These are phyloP conservation scores for Phytophthora multivora DNA, from an alignment of 352 stramenopile species.

Conservation along the genomic window DNA sequence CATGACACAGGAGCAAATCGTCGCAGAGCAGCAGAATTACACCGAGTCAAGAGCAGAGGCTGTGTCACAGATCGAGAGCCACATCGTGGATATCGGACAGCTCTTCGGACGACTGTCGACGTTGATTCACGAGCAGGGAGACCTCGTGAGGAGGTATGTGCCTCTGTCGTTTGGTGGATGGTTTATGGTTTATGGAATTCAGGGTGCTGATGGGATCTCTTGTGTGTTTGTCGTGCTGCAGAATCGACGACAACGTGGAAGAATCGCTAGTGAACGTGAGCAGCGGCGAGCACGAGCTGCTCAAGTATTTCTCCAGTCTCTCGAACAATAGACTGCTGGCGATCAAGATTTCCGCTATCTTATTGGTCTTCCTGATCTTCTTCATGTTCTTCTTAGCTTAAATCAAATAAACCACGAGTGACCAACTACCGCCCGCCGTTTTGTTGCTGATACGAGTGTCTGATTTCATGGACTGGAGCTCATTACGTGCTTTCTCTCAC, in stretches of 20 bases:
- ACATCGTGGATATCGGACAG: constrained; percentile 87
- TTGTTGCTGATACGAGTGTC: no score
- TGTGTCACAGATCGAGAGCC: constrained; percentile 85
- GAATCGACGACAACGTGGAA: constrained; percentile 88
- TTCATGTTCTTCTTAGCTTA: constrained; percentile 91
- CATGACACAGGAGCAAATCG: constrained; percentile 78
- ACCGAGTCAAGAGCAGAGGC: constrained; percentile 73
- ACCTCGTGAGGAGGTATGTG: constrained; percentile 76
- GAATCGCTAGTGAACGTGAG: constrained; percentile 77
- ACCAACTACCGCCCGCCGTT: neutral
- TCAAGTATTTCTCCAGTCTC: constrained; percentile 86
- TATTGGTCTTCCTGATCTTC: constrained; percentile 89
- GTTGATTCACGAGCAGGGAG: constrained; percentile 82
- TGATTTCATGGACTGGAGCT: neutral
- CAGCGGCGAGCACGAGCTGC: constrained; percentile 79
- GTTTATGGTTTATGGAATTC: no score
- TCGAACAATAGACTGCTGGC: constrained; percentile 89
- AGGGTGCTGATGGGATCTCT: neutral
- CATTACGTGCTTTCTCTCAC: constrained; percentile 4
- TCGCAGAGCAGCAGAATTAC: constrained; percentile 81
- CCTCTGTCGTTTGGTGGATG: neutral
- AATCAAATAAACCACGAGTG: constrained; percentile 33
- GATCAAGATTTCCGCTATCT: constrained; percentile 86
- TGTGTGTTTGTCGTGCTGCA: constrained; percentile 33
- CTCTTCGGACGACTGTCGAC: constrained; percentile 81